Evolutionary conservation across 805 yeast species (phyloP).

Genomic region (Starmerella powellii): DNA sequence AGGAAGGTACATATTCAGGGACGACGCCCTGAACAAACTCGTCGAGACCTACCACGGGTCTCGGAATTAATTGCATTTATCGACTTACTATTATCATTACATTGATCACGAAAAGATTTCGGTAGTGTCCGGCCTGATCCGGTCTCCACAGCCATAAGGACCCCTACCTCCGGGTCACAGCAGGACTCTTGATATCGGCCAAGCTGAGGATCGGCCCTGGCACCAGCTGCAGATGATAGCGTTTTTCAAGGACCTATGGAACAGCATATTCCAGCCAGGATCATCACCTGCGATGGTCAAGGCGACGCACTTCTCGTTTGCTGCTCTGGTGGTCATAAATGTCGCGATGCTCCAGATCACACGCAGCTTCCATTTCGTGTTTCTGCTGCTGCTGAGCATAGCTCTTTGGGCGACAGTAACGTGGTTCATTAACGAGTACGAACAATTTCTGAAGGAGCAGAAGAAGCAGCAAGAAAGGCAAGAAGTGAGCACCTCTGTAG

Average conservation of each 20-base stretch:
- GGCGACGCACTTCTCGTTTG: constrained; percentile 81
- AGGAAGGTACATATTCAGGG: constrained; percentile 12
- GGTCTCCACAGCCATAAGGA: too few species aligned
- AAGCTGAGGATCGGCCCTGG: too few species aligned
- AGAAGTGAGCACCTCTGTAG: background rate
- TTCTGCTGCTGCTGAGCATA: constrained; percentile 43
- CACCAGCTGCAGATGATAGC: too few species aligned
- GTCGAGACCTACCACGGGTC: too few species aligned
- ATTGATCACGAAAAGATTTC: background rate
- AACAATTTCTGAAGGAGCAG: constrained; percentile 1
- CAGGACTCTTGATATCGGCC: too few species aligned
- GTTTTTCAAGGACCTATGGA: constrained; percentile 62
- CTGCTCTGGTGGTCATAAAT: constrained; percentile 47
- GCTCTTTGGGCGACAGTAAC: constrained; percentile 67
- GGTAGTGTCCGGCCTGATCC: too few species aligned
- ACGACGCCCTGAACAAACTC: constrained; percentile 1
- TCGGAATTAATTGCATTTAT: background rate
- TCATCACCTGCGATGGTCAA: constrained; percentile 76
- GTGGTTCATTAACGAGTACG: constrained; percentile 68
- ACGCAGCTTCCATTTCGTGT: constrained; percentile 53
- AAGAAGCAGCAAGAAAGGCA: background rate
- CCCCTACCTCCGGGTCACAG: too few species aligned
- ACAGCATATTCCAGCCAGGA: constrained; percentile 85
- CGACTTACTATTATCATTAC: background rate
- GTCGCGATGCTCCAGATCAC: constrained; percentile 46